Base-by-base conservation (phyloP, 768 basidiomycete genomes). In the Naganishia vishniacii region DNA sequence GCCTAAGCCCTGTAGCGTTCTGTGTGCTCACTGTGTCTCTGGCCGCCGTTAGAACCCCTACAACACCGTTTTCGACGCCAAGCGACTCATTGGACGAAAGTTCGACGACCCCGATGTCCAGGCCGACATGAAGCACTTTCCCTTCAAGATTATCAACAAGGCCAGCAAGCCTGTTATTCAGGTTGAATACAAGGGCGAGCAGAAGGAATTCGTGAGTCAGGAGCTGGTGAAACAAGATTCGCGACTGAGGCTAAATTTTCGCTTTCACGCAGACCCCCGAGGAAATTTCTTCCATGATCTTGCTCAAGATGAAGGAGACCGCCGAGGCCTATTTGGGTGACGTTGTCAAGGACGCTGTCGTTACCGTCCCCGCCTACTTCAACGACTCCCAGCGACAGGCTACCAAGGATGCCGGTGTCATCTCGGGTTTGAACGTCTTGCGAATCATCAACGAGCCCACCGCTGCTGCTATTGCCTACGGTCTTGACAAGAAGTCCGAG, bases 321-420 rank as follows among this genome's bases (percentile, higher is more conserved):
- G 94, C 94, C 65, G 94, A 97, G 83, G 88, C 92, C n/a, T 97
- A 94, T 80, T 88, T 98, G 64, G 92, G 92, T 72, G 84, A 91
- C 73, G 88, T 89, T 78, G 92, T 98, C 77, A 91, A 91, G 65
- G 90, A 98, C 78, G 93, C 94, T 64, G 93, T 98, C 56, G 91
- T 98, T 76, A 97, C 94, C 51, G 93, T 98, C 77, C 93, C 93
- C 51, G 93, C 93, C 62, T 95, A 93, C 84, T 95, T 94, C 86
- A 97, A 98, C 78, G 93, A 97, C 81, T 92, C 94, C 73, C 94
- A 98, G 80, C 90, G 93, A 77, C 94, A 97, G 79, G 94, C 94
- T 18, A 97, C 94, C 80, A 97, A 97, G 81, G 94, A 98, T 74
- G 91, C 94, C 64, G 91, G 92, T 73, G 86, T 86, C 41, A 94